Evolutionary conservation across 306 rosid genomes (phyloP), one percentile per base, ranked within the genome.

Genomic region (Biancaea sappan): DNA sequence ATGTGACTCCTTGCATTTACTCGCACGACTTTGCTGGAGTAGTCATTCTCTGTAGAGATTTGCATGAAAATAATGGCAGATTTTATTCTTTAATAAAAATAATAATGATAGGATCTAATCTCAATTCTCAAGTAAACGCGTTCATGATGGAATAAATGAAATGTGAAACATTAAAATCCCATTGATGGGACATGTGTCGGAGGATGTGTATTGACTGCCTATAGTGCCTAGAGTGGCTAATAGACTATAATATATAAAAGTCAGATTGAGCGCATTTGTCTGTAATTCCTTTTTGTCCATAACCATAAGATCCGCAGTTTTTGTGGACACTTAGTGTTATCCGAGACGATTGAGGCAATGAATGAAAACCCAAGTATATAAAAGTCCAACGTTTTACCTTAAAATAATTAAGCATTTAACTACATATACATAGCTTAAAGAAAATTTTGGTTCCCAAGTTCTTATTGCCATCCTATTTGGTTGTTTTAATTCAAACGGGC

Each of bases 1-100:
- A 58, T 37, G 57, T 67, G 83, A 67, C 41, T 67, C 9, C 40
- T 43, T 60, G 62, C 48, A 74, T 66, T 80, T 34, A 81, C 74
- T 52, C 41, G 81, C 43, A 3, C 4, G 16, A 40, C 71, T 43
- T 70, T 25, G 16, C 11, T 9, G 26, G 53, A 43, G 61, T 57
- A 19, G 61, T 56, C 8, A 32, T 58, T 41, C n/a, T 63, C 8
- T 22, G 38, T 31, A 18, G 24, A 50, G 77, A 24, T 40, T 14
- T 43, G n/a, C 14, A 43, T 44, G 82, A 72, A 67, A 72, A 77
- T 34, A 70, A 72, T 67, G 76, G 72, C 34, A n/a, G 53, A 38
- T 40, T 60, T 58, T 44, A 5, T 14, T 5, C 25, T 22, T 22
- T 31, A 5, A 12, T n/a, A n/a, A n/a, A n/a, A n/a, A n/a, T n/a